A percentile compares a stretch with the other conserved stretches of the same genome.
These are phyloP conservation scores for Mycena venus DNA, from an alignment of 768 basidiomycete species.

Conservation along the genomic window DNA sequence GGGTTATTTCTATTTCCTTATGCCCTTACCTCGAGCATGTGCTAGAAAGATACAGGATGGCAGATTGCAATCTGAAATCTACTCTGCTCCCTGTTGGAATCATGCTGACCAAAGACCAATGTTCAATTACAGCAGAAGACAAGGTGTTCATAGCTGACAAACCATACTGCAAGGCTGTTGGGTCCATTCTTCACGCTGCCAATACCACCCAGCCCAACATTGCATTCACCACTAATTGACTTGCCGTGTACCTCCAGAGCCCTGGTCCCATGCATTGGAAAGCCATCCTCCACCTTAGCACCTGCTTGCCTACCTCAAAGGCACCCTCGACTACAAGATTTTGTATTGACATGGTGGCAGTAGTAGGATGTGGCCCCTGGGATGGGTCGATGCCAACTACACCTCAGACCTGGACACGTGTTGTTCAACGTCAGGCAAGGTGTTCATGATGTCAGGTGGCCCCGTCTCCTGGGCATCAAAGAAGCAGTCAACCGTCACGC, in stretches of 20 bases:
- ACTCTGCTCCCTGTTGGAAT: conserved; percentile 41
- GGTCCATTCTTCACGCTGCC: conserved; percentile 38
- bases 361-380: conserved; percentile 10
- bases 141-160: conserved; percentile 41
- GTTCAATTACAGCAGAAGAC: conserved; percentile 23
- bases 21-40: conserved; percentile 31
- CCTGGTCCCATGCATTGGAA: too few species aligned
- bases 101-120: conserved; percentile 24
- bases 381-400: conserved; percentile 26
- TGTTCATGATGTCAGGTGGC: too few species aligned
- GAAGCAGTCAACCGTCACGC: too few species aligned
- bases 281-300: conserved; percentile 51
- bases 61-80: conserved; percentile 37
- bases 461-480: too few species aligned
- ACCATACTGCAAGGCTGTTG: conserved; percentile 41
- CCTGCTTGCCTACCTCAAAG: conserved; percentile 51
- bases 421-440: conserved; percentile 44
- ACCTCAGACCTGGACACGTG: conserved; percentile 20
- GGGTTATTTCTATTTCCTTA: conserved; percentile 32
- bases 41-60: conserved; percentile 35
- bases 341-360: too few species aligned
- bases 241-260: conserved; percentile 38
- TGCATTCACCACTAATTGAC: conserved; percentile 27
- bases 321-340: conserved; percentile 39
- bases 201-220: conserved; percentile 45